Conservation (phyloP, 371 early-diverging fungal species). For the Globomyces sp. region DNA sequence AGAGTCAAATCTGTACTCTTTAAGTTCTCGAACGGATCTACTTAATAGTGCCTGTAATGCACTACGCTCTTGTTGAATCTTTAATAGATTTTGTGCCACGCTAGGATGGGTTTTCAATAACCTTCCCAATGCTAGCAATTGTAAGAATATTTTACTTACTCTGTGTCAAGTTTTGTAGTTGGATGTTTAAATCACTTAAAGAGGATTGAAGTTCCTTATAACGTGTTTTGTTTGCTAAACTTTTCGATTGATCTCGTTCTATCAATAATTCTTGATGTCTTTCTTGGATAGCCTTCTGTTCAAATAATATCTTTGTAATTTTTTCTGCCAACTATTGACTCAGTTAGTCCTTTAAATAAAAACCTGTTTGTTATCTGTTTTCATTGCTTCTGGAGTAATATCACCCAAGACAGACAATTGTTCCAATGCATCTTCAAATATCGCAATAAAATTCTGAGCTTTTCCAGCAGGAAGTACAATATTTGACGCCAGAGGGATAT, state of each 20-base stretch:
- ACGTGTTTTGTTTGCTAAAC: constrained; percentile 37
- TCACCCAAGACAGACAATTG: constrained; percentile 51
- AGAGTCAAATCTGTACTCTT: constrained; percentile 41
- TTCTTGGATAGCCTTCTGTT: constrained; percentile 35
- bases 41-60: constrained; percentile 39
- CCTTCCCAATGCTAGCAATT: constrained; percentile 14
- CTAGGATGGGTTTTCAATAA: constrained; percentile 34
- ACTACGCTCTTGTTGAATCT: constrained; percentile 49
- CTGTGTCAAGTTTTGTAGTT: constrained; percentile 35
- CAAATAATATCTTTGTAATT: constrained; percentile 35
- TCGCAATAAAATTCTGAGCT: constrained; percentile 43
- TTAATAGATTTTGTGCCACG: constrained; percentile 45
- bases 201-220: constrained; percentile 37
- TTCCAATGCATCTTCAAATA: constrained; percentile 53
- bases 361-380: constrained; percentile 29
- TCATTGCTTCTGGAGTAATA: constrained; percentile 36
- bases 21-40: constrained; percentile 43
- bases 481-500: background rate
- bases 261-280: constrained; percentile 37
- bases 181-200: constrained; percentile 34
- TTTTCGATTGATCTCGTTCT: constrained; percentile 36
- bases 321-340: constrained; percentile 28
- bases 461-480: constrained; percentile 23
- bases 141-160: constrained; percentile 17
- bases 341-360: background rate